Evolutionary conservation across 2,329 filamentous ascomycete genomes (phyloP).

Genomic region (Hysterium pulicare): DNA sequence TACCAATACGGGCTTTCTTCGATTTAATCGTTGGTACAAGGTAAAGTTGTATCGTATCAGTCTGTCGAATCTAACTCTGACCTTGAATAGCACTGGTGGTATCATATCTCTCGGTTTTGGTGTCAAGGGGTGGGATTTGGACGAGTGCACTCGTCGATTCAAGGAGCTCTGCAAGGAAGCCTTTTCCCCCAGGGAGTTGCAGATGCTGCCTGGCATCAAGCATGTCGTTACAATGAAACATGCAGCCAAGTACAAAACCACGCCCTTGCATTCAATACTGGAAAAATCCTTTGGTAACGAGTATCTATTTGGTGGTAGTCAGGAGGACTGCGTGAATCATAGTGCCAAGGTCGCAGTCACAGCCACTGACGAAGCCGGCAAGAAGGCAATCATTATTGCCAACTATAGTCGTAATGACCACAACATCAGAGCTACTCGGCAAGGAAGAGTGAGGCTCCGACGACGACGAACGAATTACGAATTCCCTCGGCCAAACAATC

Average conservation of each 20-base stretch:
- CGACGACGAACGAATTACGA: too few relatives aligned
- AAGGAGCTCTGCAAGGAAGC: constrained; percentile 37
- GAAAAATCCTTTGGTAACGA: constrained; percentile 9
- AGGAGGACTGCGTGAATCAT: constrained; percentile 4
- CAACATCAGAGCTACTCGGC: too few relatives aligned
- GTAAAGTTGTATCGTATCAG: too few relatives aligned
- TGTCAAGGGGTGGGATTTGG: constrained; percentile 36
- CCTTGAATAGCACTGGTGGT: too few relatives aligned
- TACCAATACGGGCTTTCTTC: constrained; percentile 46
- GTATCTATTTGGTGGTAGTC: constrained; percentile 36
- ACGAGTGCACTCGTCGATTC: constrained; percentile 40
- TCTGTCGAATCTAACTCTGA: too few relatives aligned
- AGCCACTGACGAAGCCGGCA: constrained; percentile 38
- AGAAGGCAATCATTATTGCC: constrained; percentile 40
- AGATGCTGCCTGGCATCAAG: constrained; percentile 20
- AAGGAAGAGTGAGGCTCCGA: too few relatives aligned
- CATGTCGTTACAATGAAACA: too few relatives aligned
- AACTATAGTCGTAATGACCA: constrained; percentile 44
- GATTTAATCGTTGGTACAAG: constrained; percentile 43
- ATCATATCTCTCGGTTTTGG: constrained; percentile 44
- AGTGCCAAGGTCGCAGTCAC: constrained; percentile 35
- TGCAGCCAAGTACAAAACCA: constrained; percentile 34
- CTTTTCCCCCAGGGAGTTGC: constrained; percentile 38
- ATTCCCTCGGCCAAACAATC: constrained; percentile 11
- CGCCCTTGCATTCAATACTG: constrained; percentile 36